Base-by-base conservation (phyloP, 1,284 basidiomycete genomes). In the Apiotrichum porosum region DNA sequence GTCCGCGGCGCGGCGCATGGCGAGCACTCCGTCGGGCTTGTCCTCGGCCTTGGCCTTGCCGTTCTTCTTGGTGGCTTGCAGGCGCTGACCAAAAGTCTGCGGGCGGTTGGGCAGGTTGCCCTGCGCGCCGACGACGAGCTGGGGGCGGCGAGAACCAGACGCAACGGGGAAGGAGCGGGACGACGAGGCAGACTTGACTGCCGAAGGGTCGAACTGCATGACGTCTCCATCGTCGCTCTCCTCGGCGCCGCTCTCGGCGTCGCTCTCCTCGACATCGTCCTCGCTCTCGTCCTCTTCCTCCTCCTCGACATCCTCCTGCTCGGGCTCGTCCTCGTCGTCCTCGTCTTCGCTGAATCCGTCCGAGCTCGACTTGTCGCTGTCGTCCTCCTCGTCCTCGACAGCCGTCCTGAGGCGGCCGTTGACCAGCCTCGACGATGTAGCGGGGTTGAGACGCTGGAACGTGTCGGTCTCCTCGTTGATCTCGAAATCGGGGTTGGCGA, bases 401-500 rank as follows among this genome's bases (percentile, higher is more conserved):
- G 87, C 88, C 0, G 91, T 91, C 75, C 80, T 86, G 26, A 41
- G 17, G 61, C 65, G 52, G 51, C 56, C 70, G 44, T 60, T 65
- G 21, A 42, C 33, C 8, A 32, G 33, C 60, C 56, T 68, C 57
- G 69, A 69, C 37, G 81, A 82, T 28, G 79, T 76, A 9, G 88
- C 92, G 4, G 95, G 94, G 69, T 98, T 94, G 69, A 97, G 81
- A 59, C 97, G 75, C 19, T 85, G 85, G 66, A 80, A 99, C 74
- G 97, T 95, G 65, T 87, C 79, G 56, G 79, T 88, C 35, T 75
- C 79, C 74, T 92, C 85, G 71, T 98, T 93, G 58, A 99, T 88
- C 66, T 88, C 80, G 72, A 89, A 99, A 51, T 88, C 88, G n/a
- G 90, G 86, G 65, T 97, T 85, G 70, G 88, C 84, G 75, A 95